Percentiles rank a stretch among this genome's conserved stretches.
Conservation (phyloP, 495 filamentous ascomycete genomes). For the Penicillium cataractarum region DNA sequence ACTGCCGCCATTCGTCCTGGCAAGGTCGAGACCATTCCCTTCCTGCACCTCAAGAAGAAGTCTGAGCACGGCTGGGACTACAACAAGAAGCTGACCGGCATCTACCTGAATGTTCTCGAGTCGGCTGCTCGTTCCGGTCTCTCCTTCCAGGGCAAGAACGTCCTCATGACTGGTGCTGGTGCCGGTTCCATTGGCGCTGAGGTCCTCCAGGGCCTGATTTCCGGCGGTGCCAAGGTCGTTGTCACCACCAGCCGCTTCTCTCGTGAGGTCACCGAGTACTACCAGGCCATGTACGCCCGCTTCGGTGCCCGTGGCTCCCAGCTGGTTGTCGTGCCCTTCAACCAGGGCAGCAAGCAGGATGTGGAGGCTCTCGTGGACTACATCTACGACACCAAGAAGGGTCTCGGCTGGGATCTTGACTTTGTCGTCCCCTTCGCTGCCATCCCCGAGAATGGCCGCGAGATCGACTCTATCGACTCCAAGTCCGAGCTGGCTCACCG, state of each 20-base stretch:
- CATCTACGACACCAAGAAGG: constrained; percentile 96
- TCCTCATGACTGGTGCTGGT: constrained; percentile 97
- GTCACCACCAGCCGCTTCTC: constrained; percentile 97
- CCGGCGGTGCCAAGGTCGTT: constrained; percentile 92
- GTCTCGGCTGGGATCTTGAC: constrained; percentile 97
- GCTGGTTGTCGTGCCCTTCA: constrained; percentile 97
- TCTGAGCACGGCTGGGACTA: constrained; percentile 96
- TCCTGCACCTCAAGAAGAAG: constrained; percentile 96
- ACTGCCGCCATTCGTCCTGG: constrained; percentile 68
- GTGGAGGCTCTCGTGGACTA: constrained; percentile 91
- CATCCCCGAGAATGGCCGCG: constrained; percentile 95
- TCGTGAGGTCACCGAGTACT: constrained; percentile 97
- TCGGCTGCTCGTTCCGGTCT: constrained; percentile 84
- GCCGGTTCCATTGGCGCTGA: constrained; percentile 99
- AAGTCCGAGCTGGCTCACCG: constrained; percentile 98
- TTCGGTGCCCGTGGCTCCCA: constrained; percentile 93
- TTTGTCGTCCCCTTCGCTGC: constrained; percentile 96
- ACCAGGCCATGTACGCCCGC: constrained; percentile 96
- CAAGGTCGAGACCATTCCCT: constrained; percentile 96
- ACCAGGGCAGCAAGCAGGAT: constrained; percentile 97
- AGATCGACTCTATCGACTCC: constrained; percentile 96
- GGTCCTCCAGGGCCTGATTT: constrained; percentile 93
- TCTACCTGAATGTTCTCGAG: constrained; percentile 90
- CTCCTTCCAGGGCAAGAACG: constrained; percentile 93
- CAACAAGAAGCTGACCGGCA: constrained; percentile 92